phyloP scores from a whole-genome alignment of 129 eudicot species.

The Flaveria ramosissima region DNA sequence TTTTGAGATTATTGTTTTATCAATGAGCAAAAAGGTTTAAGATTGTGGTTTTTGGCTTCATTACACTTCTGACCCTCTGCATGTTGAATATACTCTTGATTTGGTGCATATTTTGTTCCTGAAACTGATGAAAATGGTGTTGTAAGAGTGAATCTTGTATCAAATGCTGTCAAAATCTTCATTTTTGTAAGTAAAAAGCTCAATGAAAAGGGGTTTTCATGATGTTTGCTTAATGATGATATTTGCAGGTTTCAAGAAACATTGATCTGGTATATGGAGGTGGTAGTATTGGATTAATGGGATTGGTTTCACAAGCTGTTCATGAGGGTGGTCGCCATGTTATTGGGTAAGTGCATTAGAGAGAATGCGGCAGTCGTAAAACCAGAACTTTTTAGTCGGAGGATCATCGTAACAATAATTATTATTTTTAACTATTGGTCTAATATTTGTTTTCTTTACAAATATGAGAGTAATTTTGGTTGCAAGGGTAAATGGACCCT shows the following conservation, averaged over 20 bases:
- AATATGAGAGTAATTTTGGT: too few species aligned
- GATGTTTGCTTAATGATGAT: neutral
- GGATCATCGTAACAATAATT: too few species aligned
- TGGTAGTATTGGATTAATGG: slow-evolving; percentile 99
- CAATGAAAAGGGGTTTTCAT: neutral
- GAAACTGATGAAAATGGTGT: neutral
- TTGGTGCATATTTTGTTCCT: neutral
- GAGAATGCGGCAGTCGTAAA: neutral
- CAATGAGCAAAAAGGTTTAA: slow-evolving; percentile 18
- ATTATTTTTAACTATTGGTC: too few species aligned
- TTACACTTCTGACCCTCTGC: slow-evolving; percentile 18
- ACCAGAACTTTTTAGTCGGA: too few species aligned
- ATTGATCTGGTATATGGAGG: slow-evolving; percentile 99
- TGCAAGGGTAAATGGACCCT: too few species aligned
- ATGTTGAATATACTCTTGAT: neutral
- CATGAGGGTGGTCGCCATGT: slow-evolving; percentile 99
- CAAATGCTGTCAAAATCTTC: too few species aligned
- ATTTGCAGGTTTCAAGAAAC: slow-evolving; percentile 85
- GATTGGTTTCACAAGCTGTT: slow-evolving; percentile 96
- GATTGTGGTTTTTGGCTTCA: slow-evolving; percentile 24
- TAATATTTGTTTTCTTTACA: too few species aligned
- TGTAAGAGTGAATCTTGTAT: neutral
- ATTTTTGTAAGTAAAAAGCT: slow-evolving; percentile 7
- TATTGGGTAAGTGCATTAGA: slow-evolving; percentile 60
- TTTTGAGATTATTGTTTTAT: slow-evolving; percentile 21